Conservation (phyloP, 768 basidiomycete genomes). For the Rhizopogon rudus region DNA sequence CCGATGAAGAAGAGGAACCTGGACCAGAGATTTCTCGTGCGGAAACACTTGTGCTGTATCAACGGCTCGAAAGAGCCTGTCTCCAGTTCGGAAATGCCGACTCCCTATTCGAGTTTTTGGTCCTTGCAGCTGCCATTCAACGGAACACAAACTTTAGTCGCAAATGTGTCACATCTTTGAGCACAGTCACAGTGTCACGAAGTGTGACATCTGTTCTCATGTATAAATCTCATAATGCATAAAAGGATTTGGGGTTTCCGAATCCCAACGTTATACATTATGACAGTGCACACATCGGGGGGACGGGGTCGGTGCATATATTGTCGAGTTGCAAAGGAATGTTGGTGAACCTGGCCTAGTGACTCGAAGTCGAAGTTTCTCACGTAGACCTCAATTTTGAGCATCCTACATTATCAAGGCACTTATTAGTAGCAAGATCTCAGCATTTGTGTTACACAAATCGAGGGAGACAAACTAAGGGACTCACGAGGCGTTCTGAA, state of each 20-base stretch:
- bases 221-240: constrained; percentile 2
- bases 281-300: not conserved
- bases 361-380: too few relatives aligned
- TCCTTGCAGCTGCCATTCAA: too few relatives aligned
- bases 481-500: not conserved
- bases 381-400: too few relatives aligned
- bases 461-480: not conserved
- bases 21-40: too few relatives aligned
- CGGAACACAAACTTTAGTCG: too few relatives aligned
- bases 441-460: not conserved
- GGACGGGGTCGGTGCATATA: not conserved
- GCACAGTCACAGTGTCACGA: not conserved
- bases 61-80: too few relatives aligned
- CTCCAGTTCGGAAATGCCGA: too few relatives aligned
- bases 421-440: too few relatives aligned
- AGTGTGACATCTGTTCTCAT: not conserved
- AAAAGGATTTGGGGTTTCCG: not conserved
- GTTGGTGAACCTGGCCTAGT: not conserved
- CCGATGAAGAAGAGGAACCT: too few relatives aligned
- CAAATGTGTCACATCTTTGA: too few relatives aligned
- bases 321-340: not conserved
- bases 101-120: too few relatives aligned
- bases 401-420: not conserved
- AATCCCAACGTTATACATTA: not conserved
- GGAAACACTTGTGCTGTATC: too few relatives aligned